Conservation (phyloP, 2,329 filamentous ascomycete genomes). For the Pestalotiopsis sp. region DNA sequence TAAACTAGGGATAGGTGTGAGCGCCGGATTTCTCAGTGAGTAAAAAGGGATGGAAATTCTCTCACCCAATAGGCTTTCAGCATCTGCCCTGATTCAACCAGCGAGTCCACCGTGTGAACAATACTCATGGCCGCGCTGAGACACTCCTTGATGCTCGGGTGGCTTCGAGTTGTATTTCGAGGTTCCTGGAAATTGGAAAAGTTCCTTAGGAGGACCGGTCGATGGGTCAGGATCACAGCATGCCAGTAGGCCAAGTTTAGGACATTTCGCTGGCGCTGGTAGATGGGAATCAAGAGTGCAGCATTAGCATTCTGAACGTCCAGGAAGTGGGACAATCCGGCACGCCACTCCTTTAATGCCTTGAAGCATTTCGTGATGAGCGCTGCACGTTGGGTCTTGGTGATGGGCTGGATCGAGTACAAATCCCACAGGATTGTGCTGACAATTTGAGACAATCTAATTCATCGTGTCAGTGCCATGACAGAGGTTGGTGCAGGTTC, state of each 20-base stretch:
- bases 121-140: slow-evolving; percentile 29
- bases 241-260: slow-evolving; percentile 46
- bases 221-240: slow-evolving; percentile 40
- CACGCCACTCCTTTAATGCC: slow-evolving; percentile 37
- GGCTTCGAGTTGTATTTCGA: slow-evolving; percentile 16
- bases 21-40: background rate
- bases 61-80: slow-evolving; percentile 33
- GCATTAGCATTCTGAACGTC: slow-evolving; percentile 38
- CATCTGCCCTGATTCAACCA: slow-evolving; percentile 27
- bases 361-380: slow-evolving; percentile 32
- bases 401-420: slow-evolving; percentile 38
- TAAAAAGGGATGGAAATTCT: background rate
- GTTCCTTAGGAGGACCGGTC: slow-evolving; percentile 40
- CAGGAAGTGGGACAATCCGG: slow-evolving; percentile 37
- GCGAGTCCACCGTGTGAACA: slow-evolving; percentile 26
- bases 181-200: slow-evolving; percentile 29
- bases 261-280: slow-evolving; percentile 43
- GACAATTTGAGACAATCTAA: slow-evolving; percentile 29
- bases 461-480: background rate
- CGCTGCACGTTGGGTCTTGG: slow-evolving; percentile 23
- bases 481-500: background rate
- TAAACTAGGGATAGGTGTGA: background rate
- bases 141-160: slow-evolving; percentile 25
- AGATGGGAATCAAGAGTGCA: slow-evolving; percentile 38
- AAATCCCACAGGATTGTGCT: slow-evolving; percentile 36